Evolutionary conservation across 495 filamentous ascomycete genomes (phyloP), one percentile per base, ranked within the genome.

Genomic region (Penicillium pulvis): DNA sequence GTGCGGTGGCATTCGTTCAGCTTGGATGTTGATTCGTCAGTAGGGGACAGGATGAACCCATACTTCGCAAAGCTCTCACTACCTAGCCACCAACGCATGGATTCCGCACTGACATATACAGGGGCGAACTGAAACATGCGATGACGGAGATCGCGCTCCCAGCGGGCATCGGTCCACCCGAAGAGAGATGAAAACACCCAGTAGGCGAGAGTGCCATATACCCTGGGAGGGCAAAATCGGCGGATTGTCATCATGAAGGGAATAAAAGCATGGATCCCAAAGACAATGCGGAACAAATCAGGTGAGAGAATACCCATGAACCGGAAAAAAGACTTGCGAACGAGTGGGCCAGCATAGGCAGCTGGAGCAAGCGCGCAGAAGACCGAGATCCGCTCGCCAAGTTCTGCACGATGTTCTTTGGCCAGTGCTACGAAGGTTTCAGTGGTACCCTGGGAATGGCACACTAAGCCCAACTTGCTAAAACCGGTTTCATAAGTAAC

Each of bases 1-100:
- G 20, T 19, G 20, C 20, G 20, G 19, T 45, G 24, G 44, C 24
- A 53, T 23, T 23, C 9, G 10, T 59, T 20, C 31, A 53, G 26
- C 53, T 89, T 85, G 52, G 90, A 85, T 30, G 80, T 76, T 59
- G 80, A 78, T 57, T 91, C 85, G 58, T 92, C 87, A 33, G 82
- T 79, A 3, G 92, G 93, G 6, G 89, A 80, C 10, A 98, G 79
- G 51, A 98, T 96, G 71, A 94, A 98, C 70, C 90, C 90, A 59
- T 97, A 92, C 59, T 81, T 89, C 0, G 94, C 91, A 69, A 98
- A 98, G 61, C 92, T 91, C 64, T 95, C 91, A 2, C 88, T 75
- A 0, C 94, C 94, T 1, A 98, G 80, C 93, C 93, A 98, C 94
- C 93, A 98, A 0, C 91, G 82, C 89, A 98, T 96, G 23, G 85